Evolutionary conservation across 345 rosid species (phyloP), one percentile per base, ranked within the genome.

Genomic region (Eucalyptus regnans): DNA sequence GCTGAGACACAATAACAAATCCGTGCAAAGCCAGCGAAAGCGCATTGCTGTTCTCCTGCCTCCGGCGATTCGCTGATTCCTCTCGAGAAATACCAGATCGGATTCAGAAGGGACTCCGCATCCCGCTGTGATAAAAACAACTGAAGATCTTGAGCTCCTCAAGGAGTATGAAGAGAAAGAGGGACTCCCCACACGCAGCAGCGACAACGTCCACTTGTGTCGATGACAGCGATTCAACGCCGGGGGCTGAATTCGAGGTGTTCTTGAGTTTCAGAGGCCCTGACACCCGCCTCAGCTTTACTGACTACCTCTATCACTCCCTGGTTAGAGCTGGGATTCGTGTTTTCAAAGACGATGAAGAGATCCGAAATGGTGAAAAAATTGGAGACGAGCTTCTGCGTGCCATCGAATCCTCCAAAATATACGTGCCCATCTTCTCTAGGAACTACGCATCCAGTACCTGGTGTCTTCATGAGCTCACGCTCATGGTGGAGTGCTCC

Each of bases 211-310:
- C 79, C 9, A 17, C 79, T 66, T 16, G 43, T 2, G 43, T 15
- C 22, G 12, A 1, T 31, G 79, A 31, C 23, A 5, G 43, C 3
- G 1, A 31, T 31, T 16, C 23, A 0, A 29, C 16, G 12, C 1
- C 1, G 23, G 43, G 43, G 12, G 79, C 43, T 0, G 80, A 68
- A 68, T 68, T 66, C 5, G 11, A 66, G 37, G 41, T n/a, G 22
- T n/a, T n/a, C 76, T 2, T 66, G 41, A 66, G 41, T n/a, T 66
- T 66, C 76, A n/a, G 76, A n/a, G 20, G 76, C 6, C 41, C 22
- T 1, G 22, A 66, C 10, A 66, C 76, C 11, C 22, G 20, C 76
- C 20, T 66, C 41, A 66, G 17, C 11, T 66, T 66, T 41, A n/a
- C 41, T 5, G 11, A 64, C 9, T 66, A 16, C 20, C 76, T 15